Conservation (phyloP, 192 early-diverging fungal genomes). For the Tieghemiomyces parasiticus region DNA sequence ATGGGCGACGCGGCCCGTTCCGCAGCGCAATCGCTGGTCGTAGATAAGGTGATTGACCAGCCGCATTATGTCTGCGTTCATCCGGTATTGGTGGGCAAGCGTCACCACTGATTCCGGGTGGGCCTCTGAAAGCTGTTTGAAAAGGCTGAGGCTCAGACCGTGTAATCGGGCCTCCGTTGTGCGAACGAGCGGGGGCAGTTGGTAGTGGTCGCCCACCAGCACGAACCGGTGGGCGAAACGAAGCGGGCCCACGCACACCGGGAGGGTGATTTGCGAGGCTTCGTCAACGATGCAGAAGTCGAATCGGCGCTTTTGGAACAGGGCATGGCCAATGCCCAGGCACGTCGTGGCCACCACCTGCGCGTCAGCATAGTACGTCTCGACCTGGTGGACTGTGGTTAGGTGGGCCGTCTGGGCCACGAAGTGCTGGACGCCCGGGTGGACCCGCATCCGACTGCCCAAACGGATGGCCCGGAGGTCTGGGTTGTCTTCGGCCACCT, state of each 20-base stretch:
- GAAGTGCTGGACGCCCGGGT: constrained; percentile 26
- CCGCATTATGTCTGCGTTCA: constrained; percentile 82
- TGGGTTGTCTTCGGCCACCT: constrained; percentile 37
- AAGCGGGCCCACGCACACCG: constrained; percentile 78
- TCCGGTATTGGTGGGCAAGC: constrained; percentile 79
- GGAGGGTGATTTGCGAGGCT: constrained; percentile 85
- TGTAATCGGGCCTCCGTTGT: constrained; percentile 19
- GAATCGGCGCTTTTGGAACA: constrained; percentile 63
- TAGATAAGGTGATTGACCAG: constrained; percentile 76
- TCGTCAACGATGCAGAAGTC: constrained; percentile 97
- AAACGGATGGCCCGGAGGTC: constrained; percentile 57
- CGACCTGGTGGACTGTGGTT: constrained; percentile 41
- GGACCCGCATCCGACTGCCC: constrained; percentile 48
- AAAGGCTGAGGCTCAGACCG: constrained; percentile 48
- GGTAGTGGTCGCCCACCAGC: constrained; percentile 90
- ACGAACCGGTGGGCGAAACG: constrained; percentile 70
- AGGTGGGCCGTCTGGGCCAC: constrained; percentile 23
- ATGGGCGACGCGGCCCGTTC: constrained; percentile 42
- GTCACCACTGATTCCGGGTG: constrained; percentile 62
- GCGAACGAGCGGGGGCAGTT: constrained; percentile 78
- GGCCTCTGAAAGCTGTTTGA: constrained; percentile 61
- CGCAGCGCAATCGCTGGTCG: constrained; percentile 59
- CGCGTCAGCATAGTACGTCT: constrained; percentile 36
- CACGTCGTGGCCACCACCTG: constrained; percentile 80
- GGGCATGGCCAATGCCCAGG: constrained; percentile 59